A percentile compares a stretch with the other conserved stretches of the same genome.
Conservation (phyloP, 768 basidiomycete species). For the Russula dissimulans region DNA sequence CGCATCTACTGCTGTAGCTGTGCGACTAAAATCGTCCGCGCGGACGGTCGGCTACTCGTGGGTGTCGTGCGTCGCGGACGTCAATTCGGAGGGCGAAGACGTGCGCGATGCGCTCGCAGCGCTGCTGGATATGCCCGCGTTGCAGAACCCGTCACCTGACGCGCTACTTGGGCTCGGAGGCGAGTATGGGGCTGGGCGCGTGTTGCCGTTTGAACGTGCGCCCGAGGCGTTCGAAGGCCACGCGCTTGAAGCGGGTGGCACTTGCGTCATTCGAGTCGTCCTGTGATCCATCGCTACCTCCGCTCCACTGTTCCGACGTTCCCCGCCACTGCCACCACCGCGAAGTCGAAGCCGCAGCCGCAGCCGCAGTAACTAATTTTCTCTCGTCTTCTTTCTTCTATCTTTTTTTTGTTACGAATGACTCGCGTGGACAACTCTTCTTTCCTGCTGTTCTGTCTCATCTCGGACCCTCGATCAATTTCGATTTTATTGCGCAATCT, state of each 20-base stretch:
- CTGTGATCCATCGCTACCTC: conserved; percentile 4
- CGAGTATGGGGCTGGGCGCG: conserved; percentile 25
- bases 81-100: conserved; percentile 77
- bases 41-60: conserved; percentile 66
- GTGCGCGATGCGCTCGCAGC: conserved; percentile 44
- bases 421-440: neutral
- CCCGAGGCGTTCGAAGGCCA: conserved; percentile 38
- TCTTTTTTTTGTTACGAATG: neutral
- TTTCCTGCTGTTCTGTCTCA: neutral
- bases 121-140: conserved; percentile 31
- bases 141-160: conserved; percentile 27
- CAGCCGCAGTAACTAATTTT: too few relatives aligned
- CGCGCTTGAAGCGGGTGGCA: conserved; percentile 26
- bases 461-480: neutral
- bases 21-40: conserved; percentile 10
- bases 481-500: neutral
- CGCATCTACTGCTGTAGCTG: too few relatives aligned
- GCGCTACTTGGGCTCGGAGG: conserved; percentile 26
- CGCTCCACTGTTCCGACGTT: neutral
- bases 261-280: conserved; percentile 27
- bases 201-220: conserved; percentile 47
- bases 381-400: neutral
- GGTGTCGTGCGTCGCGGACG: conserved; percentile 72
- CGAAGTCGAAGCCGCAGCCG: too few relatives aligned
- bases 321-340: neutral